These are phyloP conservation scores for Floccularia luteovirens DNA, from an alignment of 768 basidiomycete species.

Conservation along the genomic window DNA sequence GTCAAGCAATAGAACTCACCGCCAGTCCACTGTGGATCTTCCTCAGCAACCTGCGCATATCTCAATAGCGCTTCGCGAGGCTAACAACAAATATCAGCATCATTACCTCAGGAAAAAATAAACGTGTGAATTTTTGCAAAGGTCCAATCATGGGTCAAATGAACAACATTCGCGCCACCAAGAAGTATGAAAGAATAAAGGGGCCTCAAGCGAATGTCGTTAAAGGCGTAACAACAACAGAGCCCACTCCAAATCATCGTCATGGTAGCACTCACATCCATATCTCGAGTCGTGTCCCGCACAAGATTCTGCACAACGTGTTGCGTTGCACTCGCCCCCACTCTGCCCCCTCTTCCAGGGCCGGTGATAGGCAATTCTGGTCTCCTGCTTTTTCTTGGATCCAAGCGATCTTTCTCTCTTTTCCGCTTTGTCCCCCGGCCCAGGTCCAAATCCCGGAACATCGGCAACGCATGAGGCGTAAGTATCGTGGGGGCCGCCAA, in stretches of 20 bases:
- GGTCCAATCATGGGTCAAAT: slow-evolving; percentile 16
- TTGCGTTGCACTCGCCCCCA: slow-evolving; percentile 95
- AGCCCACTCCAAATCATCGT: no score
- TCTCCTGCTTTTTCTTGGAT: slow-evolving; percentile 86
- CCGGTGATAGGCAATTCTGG: slow-evolving; percentile 92
- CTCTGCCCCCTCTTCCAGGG: slow-evolving; percentile 87
- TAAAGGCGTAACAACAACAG: slow-evolving; percentile 12
- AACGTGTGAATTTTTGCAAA: slow-evolving; percentile 9
- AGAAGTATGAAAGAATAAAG: slow-evolving; percentile 1
- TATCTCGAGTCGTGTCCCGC: slow-evolving; percentile 81
- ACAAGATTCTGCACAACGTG: slow-evolving; percentile 95
- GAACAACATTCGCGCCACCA: slow-evolving; percentile 1
- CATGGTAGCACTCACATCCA: slow-evolving; percentile 71
- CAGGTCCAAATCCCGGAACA: slow-evolving; percentile 81
- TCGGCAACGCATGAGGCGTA: slow-evolving; percentile 86
- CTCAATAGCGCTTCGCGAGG: slow-evolving; percentile 95
- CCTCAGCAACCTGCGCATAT: slow-evolving; percentile 72
- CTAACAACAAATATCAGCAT: slow-evolving; percentile 36
- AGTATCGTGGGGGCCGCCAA: slow-evolving; percentile 81
- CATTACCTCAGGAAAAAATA: no score
- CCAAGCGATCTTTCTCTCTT: slow-evolving; percentile 80
- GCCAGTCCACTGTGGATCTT: slow-evolving; percentile 78
- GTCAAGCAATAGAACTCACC: slow-evolving; percentile 44
- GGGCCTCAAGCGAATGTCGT: neutral
- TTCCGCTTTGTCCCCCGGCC: slow-evolving; percentile 79